Evolutionary conservation across 148 eudicot species (phyloP).

Genomic region (Silene uniflora): DNA sequence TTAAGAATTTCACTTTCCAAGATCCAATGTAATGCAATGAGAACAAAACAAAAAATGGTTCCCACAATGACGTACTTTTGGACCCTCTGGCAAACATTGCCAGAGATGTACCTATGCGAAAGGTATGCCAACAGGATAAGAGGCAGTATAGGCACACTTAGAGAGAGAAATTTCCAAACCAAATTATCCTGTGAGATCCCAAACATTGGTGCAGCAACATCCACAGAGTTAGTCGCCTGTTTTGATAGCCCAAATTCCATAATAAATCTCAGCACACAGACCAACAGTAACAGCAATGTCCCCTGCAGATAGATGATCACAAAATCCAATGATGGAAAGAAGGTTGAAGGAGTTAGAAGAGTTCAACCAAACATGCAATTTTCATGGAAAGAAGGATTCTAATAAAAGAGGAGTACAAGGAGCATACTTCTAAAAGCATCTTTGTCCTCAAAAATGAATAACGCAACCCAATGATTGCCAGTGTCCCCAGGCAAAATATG

Average conservation of each 20-base stretch:
- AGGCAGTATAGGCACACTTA: constrained; percentile 46
- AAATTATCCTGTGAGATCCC: constrained; percentile 41
- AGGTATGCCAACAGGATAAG: constrained; percentile 49
- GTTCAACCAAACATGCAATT: background rate
- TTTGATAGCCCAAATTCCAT: constrained; percentile 81
- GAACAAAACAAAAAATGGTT: constrained; percentile 52
- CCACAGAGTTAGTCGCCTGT: constrained; percentile 48
- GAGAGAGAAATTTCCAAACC: constrained; percentile 42
- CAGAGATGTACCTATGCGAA: constrained; percentile 37
- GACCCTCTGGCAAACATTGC: constrained; percentile 27
- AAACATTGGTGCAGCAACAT: constrained; percentile 41
- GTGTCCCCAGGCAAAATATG: constrained; percentile 68
- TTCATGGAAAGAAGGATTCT: background rate
- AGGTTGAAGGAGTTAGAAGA: background rate
- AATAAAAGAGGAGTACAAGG: constrained; percentile 8
- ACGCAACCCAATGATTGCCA: constrained; percentile 58
- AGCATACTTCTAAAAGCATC: constrained; percentile 65
- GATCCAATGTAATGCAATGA: constrained; percentile 62
- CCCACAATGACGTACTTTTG: constrained; percentile 52
- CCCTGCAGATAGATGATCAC: constrained; percentile 50
- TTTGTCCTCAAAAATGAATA: constrained; percentile 47
- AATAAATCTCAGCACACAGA: constrained; percentile 52
- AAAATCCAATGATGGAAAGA: background rate
- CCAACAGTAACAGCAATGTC: constrained; percentile 40
- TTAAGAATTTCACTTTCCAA: constrained; percentile 49